These are phyloP conservation scores for Mortierella alpina DNA, from an alignment of 192 early-diverging fungal species.

Conservation along the genomic window DNA sequence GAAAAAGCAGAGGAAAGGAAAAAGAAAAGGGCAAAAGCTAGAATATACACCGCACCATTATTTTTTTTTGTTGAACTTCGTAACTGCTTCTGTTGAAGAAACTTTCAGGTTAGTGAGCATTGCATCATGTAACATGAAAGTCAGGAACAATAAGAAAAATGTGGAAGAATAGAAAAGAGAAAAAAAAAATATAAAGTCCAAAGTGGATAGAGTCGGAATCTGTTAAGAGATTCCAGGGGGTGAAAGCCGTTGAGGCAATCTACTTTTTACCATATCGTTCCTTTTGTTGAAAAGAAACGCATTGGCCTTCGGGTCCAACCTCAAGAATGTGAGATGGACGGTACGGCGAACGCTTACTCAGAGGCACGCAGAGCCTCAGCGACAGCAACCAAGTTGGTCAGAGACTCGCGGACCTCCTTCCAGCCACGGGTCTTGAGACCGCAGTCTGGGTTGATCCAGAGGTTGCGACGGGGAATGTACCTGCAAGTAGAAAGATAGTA, in stretches of 20 bases:
- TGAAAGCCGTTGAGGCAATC: conserved; percentile 58
- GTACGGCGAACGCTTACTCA: conserved; percentile 42
- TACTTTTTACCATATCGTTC: conserved; percentile 59
- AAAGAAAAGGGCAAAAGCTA: conserved; percentile 4
- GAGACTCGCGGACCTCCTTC: conserved; percentile 91
- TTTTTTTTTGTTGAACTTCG: conserved; percentile 32
- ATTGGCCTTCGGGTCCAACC: conserved; percentile 46
- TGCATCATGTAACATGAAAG: conserved; percentile 35
- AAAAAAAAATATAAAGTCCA: background rate
- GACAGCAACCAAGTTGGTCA: conserved; percentile 88
- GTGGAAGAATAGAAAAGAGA: conserved; percentile 2
- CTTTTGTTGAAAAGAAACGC: conserved; percentile 58
- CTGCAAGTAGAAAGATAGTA: conserved; percentile 33
- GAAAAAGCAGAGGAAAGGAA: background rate
- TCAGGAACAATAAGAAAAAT: conserved; percentile 19
- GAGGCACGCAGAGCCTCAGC: conserved; percentile 72
- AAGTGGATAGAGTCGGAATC: conserved; percentile 27
- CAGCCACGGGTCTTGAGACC: conserved; percentile 97
- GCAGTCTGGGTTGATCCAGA: conserved; percentile 99
- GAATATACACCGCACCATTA: conserved; percentile 15
- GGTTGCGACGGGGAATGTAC: conserved; percentile 81
- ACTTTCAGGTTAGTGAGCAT: conserved; percentile 53
- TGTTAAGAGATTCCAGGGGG: conserved; percentile 56
- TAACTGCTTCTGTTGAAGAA: conserved; percentile 56
- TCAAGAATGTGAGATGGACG: conserved; percentile 13